Percentiles rank a stretch among this genome's conserved stretches.
Evolutionary conservation across 1,284 basidiomycete species (phyloP).

Genomic region (Heimioporus punctisporus): DNA sequence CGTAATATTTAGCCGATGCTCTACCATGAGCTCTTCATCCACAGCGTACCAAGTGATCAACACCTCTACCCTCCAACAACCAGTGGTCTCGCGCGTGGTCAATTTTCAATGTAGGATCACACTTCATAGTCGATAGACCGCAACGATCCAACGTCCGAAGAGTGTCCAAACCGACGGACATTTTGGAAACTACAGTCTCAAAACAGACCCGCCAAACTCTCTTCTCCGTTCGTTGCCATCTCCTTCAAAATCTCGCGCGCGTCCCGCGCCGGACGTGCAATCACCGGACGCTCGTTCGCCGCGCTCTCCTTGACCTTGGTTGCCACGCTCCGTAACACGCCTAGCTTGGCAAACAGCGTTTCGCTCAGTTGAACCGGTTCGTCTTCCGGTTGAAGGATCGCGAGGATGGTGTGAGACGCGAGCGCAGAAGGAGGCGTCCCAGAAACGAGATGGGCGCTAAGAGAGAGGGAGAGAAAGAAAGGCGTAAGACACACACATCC

Average conservation of each 20-base stretch:
- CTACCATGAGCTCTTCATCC: too few relatives aligned
- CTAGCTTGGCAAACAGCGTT: conserved; percentile 71
- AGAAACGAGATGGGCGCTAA: not conserved
- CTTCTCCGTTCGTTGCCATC: conserved; percentile 27
- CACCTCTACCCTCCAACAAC: too few relatives aligned
- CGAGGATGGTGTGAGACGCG: conserved; percentile 68
- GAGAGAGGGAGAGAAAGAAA: not conserved
- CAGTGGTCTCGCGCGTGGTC: too few relatives aligned
- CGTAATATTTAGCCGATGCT: too few relatives aligned
- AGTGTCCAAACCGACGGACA: too few relatives aligned
- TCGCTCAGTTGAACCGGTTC: conserved; percentile 15
- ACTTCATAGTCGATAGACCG: too few relatives aligned
- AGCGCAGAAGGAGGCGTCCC: conserved; percentile 53
- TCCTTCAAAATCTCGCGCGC: conserved; percentile 75
- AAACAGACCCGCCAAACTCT: conserved; percentile 29
- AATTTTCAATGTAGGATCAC: too few relatives aligned
- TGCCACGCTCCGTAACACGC: conserved; percentile 63
- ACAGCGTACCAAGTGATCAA: too few relatives aligned
- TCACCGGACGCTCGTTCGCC: conserved; percentile 70
- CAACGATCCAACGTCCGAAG: too few relatives aligned
- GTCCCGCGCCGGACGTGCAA: conserved; percentile 85
- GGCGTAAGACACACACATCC: not conserved
- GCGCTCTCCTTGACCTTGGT: conserved; percentile 77
- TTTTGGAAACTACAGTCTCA: conserved; percentile 3
- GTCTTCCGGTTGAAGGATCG: conserved; percentile 12